A percentile compares a stretch with the other conserved stretches of the same genome.
Evolutionary conservation across 257 asterid genomes (phyloP).

Genomic region (Echites panduratus): DNA sequence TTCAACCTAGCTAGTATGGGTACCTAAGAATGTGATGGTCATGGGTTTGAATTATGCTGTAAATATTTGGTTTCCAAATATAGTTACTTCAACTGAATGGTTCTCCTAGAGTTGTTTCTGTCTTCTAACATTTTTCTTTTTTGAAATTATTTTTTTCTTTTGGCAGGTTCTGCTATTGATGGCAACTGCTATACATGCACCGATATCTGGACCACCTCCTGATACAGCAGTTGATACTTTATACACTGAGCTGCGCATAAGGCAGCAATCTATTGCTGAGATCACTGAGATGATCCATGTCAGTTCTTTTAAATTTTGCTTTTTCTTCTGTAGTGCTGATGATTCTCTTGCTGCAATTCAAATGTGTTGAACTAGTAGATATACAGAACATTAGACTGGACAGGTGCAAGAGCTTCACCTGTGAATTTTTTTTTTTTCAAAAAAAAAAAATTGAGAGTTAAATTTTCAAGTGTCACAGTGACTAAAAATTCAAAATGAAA

Average conservation of each 20-base stretch:
- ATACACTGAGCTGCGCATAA: slow-evolving; percentile 62
- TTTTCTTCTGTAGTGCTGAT: slow-evolving; percentile 2
- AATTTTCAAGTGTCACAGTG: too few relatives aligned
- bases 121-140: not conserved
- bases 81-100: not conserved
- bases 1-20: not conserved
- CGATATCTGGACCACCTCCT: slow-evolving; percentile 40
- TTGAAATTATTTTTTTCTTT: slow-evolving; percentile 3
- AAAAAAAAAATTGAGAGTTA: too few relatives aligned
- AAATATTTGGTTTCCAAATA: not conserved
- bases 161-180: slow-evolving; percentile 79
- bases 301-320: slow-evolving; percentile 21
- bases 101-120: not conserved
- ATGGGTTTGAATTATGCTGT: not conserved
- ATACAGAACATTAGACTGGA: not conserved
- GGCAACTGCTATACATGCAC: slow-evolving; percentile 87
- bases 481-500: not conserved
- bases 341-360: not conserved
- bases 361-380: not conserved
- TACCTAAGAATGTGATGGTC: not conserved
- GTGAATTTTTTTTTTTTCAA: not conserved
- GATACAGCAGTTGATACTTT: slow-evolving; percentile 37
- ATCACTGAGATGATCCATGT: slow-evolving; percentile 99
- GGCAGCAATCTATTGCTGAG: slow-evolving; percentile 88
- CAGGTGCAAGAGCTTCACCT: not conserved